Evolutionary conservation across 805 yeast genomes (phyloP).

Genomic region (Candida sanyiensis): DNA sequence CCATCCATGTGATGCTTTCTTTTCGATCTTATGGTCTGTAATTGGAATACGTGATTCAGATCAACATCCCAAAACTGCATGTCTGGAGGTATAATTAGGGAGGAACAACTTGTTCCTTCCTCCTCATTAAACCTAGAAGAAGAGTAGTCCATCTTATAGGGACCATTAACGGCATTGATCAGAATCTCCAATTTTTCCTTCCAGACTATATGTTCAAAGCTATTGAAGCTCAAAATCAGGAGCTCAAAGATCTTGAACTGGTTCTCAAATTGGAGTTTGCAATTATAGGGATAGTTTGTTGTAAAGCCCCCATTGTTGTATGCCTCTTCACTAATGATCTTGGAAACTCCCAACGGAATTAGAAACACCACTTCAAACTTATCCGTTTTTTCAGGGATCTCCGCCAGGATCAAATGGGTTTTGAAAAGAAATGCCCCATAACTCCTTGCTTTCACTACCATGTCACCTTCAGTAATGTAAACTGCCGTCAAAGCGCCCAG

Average conservation of each 20-base stretch:
- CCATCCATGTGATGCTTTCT: slow-evolving; percentile 2
- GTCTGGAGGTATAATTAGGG: slow-evolving; percentile 18
- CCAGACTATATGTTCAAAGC: slow-evolving; percentile 40
- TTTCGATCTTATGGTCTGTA: not conserved
- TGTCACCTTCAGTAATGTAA: slow-evolving; percentile 31
- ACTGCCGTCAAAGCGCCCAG: slow-evolving; percentile 38
- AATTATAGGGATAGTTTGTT: slow-evolving; percentile 27
- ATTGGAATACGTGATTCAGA: slow-evolving; percentile 14
- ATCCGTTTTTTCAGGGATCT: slow-evolving; percentile 20
- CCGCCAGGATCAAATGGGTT: slow-evolving; percentile 40
- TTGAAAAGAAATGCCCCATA: slow-evolving; percentile 42
- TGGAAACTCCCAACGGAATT: slow-evolving; percentile 39
- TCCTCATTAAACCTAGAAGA: slow-evolving; percentile 21
- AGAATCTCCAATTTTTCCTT: slow-evolving; percentile 27
- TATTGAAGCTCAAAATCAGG: slow-evolving; percentile 29
- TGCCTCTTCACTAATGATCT: slow-evolving; percentile 25
- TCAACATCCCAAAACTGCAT: slow-evolving; percentile 21
- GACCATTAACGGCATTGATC: slow-evolving; percentile 29
- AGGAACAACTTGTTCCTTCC: slow-evolving; percentile 18
- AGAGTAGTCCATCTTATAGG: slow-evolving; percentile 29
- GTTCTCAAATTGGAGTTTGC: slow-evolving; percentile 45
- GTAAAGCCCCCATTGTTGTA: slow-evolving; percentile 27
- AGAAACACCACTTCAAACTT: slow-evolving; percentile 37
- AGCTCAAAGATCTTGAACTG: slow-evolving; percentile 40
- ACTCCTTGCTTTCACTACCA: slow-evolving; percentile 8